Base-by-base conservation (phyloP, 139 green algal species). In the Coelastrella sp. region DNA sequence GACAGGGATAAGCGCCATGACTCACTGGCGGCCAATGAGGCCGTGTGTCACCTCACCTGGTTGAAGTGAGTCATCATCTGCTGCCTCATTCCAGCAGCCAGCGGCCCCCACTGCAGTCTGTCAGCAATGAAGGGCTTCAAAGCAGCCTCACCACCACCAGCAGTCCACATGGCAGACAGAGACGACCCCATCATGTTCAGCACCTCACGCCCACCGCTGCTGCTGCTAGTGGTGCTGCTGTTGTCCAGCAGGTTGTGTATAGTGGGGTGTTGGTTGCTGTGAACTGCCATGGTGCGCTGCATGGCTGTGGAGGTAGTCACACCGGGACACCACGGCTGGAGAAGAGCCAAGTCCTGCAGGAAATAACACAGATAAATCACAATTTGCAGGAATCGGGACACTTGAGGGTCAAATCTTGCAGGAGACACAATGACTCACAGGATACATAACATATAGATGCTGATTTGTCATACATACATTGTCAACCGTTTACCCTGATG, bases 211-310 rank as follows among this genome's bases (percentile, higher is more conserved):
- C 61, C 81, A 75, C 61, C 78, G 81, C 60, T 87, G 61, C 61
- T 87, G 81, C 60, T 76, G 81, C 81, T 76, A 60, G 60, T 86
- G 59, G 6, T 60, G 81, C 20, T 49, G 81, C 35, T 20, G 14
- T n/a, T 25, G 0, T 20, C 49, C 78, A 65, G 78, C 78, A 20
- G 78, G 19, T 66, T 25, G 8, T 20, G 35, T 63, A 87, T 59
- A 12, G 60, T n/a, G 20, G 70, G 6, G 9, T 25, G 35, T 73
- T 89, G 84, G 84, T 74, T 76, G 70, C 70, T 82, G 70, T 89
- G 68, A 8, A 89, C 84, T 22, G n/a, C 25, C 84, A 89, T 89
- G 17, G 84, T 82, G 66, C 84, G 84, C 84, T 89, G 84, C 84
- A 89, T 89, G 35, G 84, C 84, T 8, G 25, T 35, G 22, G 19